These are phyloP conservation scores for Reutealis trisperma DNA, from an alignment of 345 rosid species.

Conservation along the genomic window DNA sequence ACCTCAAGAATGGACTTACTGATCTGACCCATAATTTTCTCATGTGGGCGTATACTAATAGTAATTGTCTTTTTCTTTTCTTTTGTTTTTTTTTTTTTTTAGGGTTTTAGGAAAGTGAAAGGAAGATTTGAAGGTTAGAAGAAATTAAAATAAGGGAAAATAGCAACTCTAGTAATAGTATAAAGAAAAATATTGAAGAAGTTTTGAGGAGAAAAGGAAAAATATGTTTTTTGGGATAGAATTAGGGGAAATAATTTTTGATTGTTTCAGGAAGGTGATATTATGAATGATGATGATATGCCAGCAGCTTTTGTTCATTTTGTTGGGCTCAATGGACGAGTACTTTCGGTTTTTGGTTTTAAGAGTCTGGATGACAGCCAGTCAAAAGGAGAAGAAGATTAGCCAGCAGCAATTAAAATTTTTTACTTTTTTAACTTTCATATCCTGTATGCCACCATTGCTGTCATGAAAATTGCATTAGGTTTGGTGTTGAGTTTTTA, in stretches of 20 bases:
- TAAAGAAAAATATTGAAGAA: background rate
- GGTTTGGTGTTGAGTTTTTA: background rate
- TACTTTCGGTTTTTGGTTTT: no score
- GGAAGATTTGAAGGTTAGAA: background rate
- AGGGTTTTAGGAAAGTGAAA: constrained; percentile 17
- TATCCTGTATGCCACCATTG: no score
- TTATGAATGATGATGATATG: constrained; percentile 4
- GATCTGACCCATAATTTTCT: constrained; percentile 30
- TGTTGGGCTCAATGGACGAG: constrained; percentile 23
- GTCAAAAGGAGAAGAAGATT: no score
- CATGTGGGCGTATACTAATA: background rate
- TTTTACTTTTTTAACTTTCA: no score
- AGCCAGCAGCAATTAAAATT: no score
- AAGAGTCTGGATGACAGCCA: no score
- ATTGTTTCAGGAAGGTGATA: background rate
- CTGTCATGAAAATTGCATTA: background rate
- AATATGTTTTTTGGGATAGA: constrained; percentile 24
- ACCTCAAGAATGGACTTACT: constrained; percentile 78
- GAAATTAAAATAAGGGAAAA: background rate
- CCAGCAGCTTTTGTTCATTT: constrained; percentile 25
- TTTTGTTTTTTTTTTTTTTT: no score
- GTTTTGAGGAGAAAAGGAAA: background rate
- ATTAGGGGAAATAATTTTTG: constrained; percentile 10
- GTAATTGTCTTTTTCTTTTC: background rate
- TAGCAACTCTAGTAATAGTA: background rate